phyloP scores from a whole-genome alignment of 768 basidiomycete genomes.

The Gloeopeniophorella convolvens region DNA sequence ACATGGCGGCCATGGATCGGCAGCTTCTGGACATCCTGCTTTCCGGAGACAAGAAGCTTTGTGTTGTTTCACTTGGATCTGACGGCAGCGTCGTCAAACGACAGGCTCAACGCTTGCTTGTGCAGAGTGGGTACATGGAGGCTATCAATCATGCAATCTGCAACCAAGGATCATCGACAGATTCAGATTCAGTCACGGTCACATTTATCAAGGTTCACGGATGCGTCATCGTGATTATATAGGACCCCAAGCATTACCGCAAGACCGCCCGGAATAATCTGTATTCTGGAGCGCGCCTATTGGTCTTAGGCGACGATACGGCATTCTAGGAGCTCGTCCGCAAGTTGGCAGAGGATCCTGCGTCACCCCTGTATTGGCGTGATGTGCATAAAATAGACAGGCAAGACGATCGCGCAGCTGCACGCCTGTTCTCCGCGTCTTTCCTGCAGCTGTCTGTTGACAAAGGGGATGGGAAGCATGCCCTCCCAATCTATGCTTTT shows the following conservation, averaged over 20 bases:
- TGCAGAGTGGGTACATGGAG: neutral
- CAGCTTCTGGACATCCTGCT: constrained; percentile 26
- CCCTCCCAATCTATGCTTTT: constrained; percentile 33
- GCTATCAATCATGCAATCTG: neutral
- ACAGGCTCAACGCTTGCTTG: constrained; percentile 22
- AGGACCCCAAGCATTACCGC: constrained; percentile 32
- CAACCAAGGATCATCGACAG: no score
- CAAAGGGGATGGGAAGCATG: neutral
- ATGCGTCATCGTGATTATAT: constrained; percentile 21
- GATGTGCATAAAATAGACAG: constrained; percentile 36
- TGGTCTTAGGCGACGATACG: constrained; percentile 23
- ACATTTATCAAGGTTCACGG: neutral
- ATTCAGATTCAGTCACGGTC: neutral
- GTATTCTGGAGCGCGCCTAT: constrained; percentile 28
- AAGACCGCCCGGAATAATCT: constrained; percentile 34
- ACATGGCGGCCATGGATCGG: constrained; percentile 15
- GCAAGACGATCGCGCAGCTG: constrained; percentile 41
- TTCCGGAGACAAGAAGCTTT: constrained; percentile 11
- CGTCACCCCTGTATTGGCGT: constrained; percentile 25
- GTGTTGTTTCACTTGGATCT: constrained; percentile 29
- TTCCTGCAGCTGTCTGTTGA: constrained; percentile 25
- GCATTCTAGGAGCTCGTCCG: constrained; percentile 22
- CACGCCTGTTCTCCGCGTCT: constrained; percentile 33
- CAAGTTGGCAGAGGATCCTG: constrained; percentile 14
- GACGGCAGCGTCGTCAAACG: constrained; percentile 33